phyloP scores from a whole-genome alignment of 2,329 filamentous ascomycete genomes.

The Cordyceps cicadae region DNA sequence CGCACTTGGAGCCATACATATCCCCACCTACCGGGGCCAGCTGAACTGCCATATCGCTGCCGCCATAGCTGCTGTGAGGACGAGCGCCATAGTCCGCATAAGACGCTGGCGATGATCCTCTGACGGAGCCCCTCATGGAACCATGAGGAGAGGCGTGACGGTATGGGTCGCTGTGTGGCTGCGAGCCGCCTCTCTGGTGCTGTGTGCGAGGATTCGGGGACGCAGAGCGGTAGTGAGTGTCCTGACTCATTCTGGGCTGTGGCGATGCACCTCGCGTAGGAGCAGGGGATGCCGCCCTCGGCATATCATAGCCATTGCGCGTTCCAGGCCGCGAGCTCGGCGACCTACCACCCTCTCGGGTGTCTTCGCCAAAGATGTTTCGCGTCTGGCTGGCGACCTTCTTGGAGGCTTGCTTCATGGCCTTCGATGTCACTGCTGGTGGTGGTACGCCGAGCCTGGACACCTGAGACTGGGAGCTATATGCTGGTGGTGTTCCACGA shows the following conservation, averaged over 20 bases:
- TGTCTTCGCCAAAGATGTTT: slow-evolving; percentile 57
- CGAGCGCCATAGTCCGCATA: slow-evolving; percentile 38
- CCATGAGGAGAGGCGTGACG: slow-evolving; percentile 44
- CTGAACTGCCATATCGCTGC: slow-evolving; percentile 59
- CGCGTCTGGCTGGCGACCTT: slow-evolving; percentile 79
- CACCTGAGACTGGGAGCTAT: slow-evolving; percentile 57
- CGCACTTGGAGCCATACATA: slow-evolving; percentile 49
- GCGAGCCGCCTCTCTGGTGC: slow-evolving; percentile 31
- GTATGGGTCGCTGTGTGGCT: slow-evolving; percentile 33
- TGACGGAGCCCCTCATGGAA: slow-evolving; percentile 33
- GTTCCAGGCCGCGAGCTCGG: slow-evolving; percentile 47
- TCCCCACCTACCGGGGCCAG: slow-evolving; percentile 50
- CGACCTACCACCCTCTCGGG: slow-evolving; percentile 26
- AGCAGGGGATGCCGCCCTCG: slow-evolving; percentile 58
- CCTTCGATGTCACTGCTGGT: slow-evolving; percentile 82
- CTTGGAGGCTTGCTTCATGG: slow-evolving; percentile 92
- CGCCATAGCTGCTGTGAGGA: slow-evolving; percentile 43
- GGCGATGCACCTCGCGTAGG: slow-evolving; percentile 58
- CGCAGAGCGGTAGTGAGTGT: slow-evolving; percentile 39
- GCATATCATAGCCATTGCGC: slow-evolving; percentile 42
- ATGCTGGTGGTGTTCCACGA: slow-evolving; percentile 77
- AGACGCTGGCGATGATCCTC: slow-evolving; percentile 40
- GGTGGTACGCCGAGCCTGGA: slow-evolving; percentile 80
- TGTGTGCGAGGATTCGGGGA: slow-evolving; percentile 58
- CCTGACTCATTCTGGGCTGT: slow-evolving; percentile 45